These are phyloP conservation scores for Conoideocrella luteorostrata DNA, from an alignment of 2,329 filamentous ascomycete genomes.

Conservation along the genomic window DNA sequence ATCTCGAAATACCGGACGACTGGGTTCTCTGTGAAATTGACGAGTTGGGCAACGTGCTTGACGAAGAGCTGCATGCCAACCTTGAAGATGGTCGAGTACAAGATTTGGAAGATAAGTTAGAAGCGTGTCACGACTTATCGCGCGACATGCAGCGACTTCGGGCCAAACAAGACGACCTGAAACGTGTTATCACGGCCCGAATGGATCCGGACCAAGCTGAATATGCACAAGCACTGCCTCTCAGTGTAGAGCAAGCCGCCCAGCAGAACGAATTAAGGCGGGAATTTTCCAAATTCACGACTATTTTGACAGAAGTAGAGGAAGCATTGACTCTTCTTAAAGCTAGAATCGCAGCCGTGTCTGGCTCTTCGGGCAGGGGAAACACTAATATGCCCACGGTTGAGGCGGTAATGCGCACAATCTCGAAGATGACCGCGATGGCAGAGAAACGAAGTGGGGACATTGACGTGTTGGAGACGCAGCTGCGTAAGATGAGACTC, in stretches of 20 bases:
- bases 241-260: slow-evolving; percentile 77
- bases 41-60: slow-evolving; percentile 58
- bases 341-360: slow-evolving; percentile 62
- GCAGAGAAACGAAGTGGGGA: slow-evolving; percentile 87
- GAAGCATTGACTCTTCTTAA: slow-evolving; percentile 73
- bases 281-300: slow-evolving; percentile 67
- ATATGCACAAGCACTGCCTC: slow-evolving; percentile 60
- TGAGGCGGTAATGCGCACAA: slow-evolving; percentile 86
- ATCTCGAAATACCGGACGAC: slow-evolving; percentile 61
- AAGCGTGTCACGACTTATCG: slow-evolving; percentile 59
- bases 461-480: slow-evolving; percentile 81
- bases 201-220: slow-evolving; percentile 62
- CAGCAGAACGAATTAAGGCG: slow-evolving; percentile 80
- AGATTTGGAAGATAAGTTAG: slow-evolving; percentile 62
- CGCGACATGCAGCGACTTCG: slow-evolving; percentile 67
- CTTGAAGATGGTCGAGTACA: slow-evolving; percentile 64
- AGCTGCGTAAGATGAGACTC: slow-evolving; percentile 68
- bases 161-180: slow-evolving; percentile 70
- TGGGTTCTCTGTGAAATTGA: slow-evolving; percentile 74
- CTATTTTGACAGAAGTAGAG: slow-evolving; percentile 70
- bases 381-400: slow-evolving; percentile 66
- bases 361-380: slow-evolving; percentile 40
- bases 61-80: slow-evolving; percentile 54
- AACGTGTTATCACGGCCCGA: slow-evolving; percentile 64
- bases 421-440: slow-evolving; percentile 87